Conservation (phyloP, 768 basidiomycete genomes). For the Tulasnella sp. region DNA sequence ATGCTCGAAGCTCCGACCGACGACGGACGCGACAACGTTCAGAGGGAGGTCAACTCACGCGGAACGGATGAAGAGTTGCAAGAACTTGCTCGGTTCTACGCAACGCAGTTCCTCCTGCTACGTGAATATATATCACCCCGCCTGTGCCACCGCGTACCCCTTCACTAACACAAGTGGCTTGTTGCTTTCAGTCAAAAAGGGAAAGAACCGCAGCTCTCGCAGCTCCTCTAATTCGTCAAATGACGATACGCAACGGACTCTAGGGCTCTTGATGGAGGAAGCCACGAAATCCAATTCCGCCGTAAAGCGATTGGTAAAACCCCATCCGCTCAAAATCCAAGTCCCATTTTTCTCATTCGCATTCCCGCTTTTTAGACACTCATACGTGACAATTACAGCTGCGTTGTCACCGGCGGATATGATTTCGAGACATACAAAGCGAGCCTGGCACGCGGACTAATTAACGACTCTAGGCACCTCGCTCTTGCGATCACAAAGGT, state of each 20-base stretch:
- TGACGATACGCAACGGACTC: neutral
- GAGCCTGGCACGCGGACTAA: neutral
- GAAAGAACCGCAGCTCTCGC: constrained; percentile 19
- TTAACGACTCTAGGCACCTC: neutral
- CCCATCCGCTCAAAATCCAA: neutral
- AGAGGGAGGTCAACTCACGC: neutral
- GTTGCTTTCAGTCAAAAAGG: constrained; percentile 13
- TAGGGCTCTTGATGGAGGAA: constrained; percentile 9
- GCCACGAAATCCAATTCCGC: constrained; percentile 9
- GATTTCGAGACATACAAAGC: neutral
- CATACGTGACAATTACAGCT: constrained; percentile 20
- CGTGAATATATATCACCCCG: neutral
- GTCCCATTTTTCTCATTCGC: neutral
- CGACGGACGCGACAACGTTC: neutral
- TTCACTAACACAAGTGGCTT: too few species aligned
- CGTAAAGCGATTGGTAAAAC: constrained; percentile 14
- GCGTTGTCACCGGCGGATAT: constrained; percentile 14
- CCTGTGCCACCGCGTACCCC: neutral
- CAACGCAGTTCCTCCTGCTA: neutral
- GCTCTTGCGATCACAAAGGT: neutral
- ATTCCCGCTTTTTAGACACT: too few species aligned
- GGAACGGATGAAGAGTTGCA: neutral
- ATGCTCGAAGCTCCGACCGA: neutral
- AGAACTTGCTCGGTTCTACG: neutral
- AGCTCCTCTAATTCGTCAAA: constrained; percentile 15